phyloP scores from a whole-genome alignment of 1,284 basidiomycete genomes.

The Pseudozyma flocculosa region DNA sequence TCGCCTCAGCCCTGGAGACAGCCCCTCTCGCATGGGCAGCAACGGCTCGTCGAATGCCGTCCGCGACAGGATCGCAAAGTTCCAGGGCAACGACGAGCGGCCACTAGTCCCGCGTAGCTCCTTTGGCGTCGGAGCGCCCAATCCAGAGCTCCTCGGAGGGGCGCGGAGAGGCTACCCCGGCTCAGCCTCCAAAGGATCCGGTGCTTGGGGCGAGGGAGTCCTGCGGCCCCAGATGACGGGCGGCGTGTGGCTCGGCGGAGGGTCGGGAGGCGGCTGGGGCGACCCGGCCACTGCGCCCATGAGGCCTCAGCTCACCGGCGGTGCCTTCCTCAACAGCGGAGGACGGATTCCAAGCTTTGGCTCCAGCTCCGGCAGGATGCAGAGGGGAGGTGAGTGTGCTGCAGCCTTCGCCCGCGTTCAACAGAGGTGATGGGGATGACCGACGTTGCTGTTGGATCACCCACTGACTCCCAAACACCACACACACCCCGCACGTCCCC shows the following conservation, averaged over 20 bases:
- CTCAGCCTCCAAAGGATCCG: conserved; percentile 32
- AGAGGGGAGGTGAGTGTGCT: too few species aligned
- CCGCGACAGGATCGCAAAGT: conserved; percentile 46
- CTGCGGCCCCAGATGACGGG: conserved; percentile 51
- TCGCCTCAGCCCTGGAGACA: conserved; percentile 27
- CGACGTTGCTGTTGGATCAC: too few species aligned
- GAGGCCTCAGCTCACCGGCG: conserved; percentile 48
- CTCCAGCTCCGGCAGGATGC: too few species aligned
- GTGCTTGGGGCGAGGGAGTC: conserved; percentile 44
- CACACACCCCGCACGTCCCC: too few species aligned
- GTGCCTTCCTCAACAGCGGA: conserved; percentile 9
- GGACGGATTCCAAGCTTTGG: too few species aligned
- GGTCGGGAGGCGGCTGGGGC: conserved; percentile 31
- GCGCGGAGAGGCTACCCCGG: conserved; percentile 36
- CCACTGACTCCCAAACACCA: too few species aligned
- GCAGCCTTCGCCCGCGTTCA: too few species aligned
- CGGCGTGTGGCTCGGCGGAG: conserved; percentile 44
- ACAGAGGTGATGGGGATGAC: neutral
- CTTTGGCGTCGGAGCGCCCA: conserved; percentile 49
- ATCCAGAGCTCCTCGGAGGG: conserved; percentile 31
- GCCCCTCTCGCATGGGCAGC: conserved; percentile 12
- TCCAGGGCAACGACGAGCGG: conserved; percentile 40
- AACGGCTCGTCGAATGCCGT: conserved; percentile 23
- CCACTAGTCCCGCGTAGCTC: conserved; percentile 45
- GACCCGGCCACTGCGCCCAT: conserved; percentile 23